Base-by-base conservation (phyloP, 345 rosid genomes). In the Corchorus capsularis region DNA sequence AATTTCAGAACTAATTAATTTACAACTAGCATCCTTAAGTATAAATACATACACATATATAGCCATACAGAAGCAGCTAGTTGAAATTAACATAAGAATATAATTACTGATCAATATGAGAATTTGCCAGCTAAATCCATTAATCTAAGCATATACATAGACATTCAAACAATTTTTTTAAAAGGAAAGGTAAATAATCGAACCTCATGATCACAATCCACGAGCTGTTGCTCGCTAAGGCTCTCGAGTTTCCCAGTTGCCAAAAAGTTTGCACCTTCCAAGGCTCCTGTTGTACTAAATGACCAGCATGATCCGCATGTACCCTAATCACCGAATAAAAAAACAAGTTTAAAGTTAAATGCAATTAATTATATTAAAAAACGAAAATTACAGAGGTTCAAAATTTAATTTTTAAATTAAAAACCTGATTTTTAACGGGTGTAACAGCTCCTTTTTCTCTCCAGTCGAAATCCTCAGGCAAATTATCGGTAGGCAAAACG, bases 201-300 rank as follows among this genome's bases (percentile, higher is more conserved):
- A 78, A 95, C 99, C 99, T 96, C 98, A 15, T 96, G 98, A 76
- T 96, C 99, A 77, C 99, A 96, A 78, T 96, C 99, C 73, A 96
- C 99, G 67, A 96, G 98, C 90, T 96, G 99, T 69, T 96, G 99
- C 84, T 96, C 99, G 27, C 99, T 96, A 10, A 96, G 98, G 87
- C 97, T 96, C 62, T 89, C 92, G 47, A 96, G 97, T 45, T 94
- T 79, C 47, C 98, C 98, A 4, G 98, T 94, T 1, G 98, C 84
- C n/a, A 96, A 88, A 80, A 80, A 96, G 77, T 96, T 79, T 43
- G 98, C 98, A 63, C 99, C 98, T 88, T 96, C 99, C 77, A 96
- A 79, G 66, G 99, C 99, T 35, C 99, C 99, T 1, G 97, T 90
- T 13, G 98, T 80, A 68, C 99, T 96, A 82, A 96, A 96, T 84